Conservation (phyloP, 805 yeast genomes). For the Isabelozyma heimii region DNA sequence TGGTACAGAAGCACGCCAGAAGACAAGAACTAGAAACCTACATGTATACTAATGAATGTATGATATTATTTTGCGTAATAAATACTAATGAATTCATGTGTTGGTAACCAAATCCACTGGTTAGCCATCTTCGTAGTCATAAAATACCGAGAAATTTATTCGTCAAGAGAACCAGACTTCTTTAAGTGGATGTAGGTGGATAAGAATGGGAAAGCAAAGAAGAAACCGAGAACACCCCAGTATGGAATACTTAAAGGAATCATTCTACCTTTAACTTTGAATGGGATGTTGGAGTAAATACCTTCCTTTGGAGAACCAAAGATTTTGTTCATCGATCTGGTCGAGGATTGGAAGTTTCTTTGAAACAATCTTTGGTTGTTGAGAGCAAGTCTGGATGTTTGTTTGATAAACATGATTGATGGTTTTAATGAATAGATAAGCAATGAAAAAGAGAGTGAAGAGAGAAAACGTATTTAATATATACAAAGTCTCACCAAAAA, state of each 20-base stretch:
- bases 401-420: constrained; percentile 22
- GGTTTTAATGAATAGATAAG: not conserved
- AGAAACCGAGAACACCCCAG: constrained; percentile 66
- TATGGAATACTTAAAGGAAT: constrained; percentile 83
- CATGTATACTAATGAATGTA: too few species aligned
- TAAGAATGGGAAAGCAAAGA: constrained; percentile 65
- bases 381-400: constrained; percentile 8
- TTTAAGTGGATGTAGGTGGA: constrained; percentile 78
- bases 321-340: constrained; percentile 31
- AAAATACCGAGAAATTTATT: constrained; percentile 1
- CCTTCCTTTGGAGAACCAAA: constrained; percentile 52
- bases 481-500: too few species aligned
- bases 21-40: too few species aligned
- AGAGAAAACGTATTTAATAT: too few species aligned
- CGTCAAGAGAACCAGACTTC: constrained; percentile 66
- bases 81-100: too few species aligned
- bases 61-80: too few species aligned
- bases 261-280: constrained; percentile 83
- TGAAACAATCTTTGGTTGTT: constrained; percentile 3
- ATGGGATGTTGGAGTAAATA: constrained; percentile 89
- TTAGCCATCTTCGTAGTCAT: too few species aligned
- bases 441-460: too few species aligned
- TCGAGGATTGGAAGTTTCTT: constrained; percentile 48
- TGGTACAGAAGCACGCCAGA: too few species aligned
- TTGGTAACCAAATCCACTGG: too few species aligned